phyloP scores from a whole-genome alignment of 108 stramenopile species.

The Nitzschia sp. region DNA sequence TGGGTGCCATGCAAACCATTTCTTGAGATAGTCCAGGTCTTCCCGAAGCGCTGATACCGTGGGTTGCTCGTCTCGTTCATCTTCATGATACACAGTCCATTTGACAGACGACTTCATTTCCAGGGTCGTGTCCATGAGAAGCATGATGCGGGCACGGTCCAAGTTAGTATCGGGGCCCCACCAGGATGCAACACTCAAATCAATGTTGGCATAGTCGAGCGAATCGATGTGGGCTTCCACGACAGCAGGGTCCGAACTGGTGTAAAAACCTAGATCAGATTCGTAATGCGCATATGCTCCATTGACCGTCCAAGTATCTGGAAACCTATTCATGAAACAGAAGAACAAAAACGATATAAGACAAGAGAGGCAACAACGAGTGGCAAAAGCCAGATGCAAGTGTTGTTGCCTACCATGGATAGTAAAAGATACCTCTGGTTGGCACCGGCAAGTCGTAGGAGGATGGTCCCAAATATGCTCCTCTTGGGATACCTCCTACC shows the following conservation, averaged over 20 bases:
- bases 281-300: conserved; percentile 12
- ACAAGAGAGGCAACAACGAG: background rate
- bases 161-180: conserved; percentile 30
- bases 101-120: conserved; percentile 15
- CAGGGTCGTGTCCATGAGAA: conserved; percentile 21
- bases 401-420: conserved; percentile 21
- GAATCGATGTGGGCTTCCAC: conserved; percentile 20
- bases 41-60: conserved; percentile 7
- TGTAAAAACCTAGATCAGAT: conserved; percentile 21
- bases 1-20: conserved; percentile 42
- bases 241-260: conserved; percentile 8
- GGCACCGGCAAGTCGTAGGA: conserved; percentile 11
- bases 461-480: conserved; percentile 17
- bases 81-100: conserved; percentile 36
- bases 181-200: conserved; percentile 25
- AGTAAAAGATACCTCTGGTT: conserved; percentile 32
- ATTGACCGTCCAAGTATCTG: conserved; percentile 34
- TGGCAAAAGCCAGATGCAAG: background rate
- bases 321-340: conserved; percentile 19
- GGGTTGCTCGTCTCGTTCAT: conserved; percentile 17
- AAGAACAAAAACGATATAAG: background rate
- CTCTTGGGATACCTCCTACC: conserved; percentile 29
- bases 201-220: conserved; percentile 25
- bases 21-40: conserved; percentile 39
- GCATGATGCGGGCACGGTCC: conserved; percentile 18